Percentiles rank a stretch among this genome's conserved stretches.
These are phyloP conservation scores for Batrachochytrium dendrobatidis DNA, from an alignment of 371 early-diverging fungal genomes.

Conservation along the genomic window DNA sequence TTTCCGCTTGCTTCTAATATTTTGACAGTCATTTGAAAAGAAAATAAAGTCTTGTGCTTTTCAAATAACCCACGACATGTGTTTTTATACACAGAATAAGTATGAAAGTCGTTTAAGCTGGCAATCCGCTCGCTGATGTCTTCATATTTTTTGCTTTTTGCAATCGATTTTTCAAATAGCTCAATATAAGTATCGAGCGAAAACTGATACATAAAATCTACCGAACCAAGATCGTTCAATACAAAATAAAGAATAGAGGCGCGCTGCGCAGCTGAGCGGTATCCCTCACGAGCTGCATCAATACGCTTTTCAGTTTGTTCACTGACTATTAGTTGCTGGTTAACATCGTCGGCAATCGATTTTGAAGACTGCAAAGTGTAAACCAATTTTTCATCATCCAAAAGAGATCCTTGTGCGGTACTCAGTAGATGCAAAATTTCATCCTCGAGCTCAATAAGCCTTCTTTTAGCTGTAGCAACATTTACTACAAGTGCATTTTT, in stretches of 20 bases:
- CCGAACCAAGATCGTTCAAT: slow-evolving; percentile 40
- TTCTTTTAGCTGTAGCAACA: slow-evolving; percentile 43
- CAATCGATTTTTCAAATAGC: slow-evolving; percentile 46
- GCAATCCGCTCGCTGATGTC: slow-evolving; percentile 39
- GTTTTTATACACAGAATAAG: slow-evolving; percentile 47
- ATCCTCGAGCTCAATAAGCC: slow-evolving; percentile 48
- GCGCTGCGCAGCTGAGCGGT: slow-evolving; percentile 45
- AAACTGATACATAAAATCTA: slow-evolving; percentile 55
- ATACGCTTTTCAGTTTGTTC: slow-evolving; percentile 51
- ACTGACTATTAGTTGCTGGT: slow-evolving; percentile 40
- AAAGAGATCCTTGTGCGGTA: slow-evolving; percentile 48
- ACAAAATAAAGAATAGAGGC: slow-evolving; percentile 52
- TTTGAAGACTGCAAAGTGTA: slow-evolving; percentile 49
- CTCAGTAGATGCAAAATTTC: slow-evolving; percentile 47
- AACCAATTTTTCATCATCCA: slow-evolving; percentile 51
- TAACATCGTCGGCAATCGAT: slow-evolving; percentile 43
- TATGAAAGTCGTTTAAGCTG: slow-evolving; percentile 47
- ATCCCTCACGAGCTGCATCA: slow-evolving; percentile 47
- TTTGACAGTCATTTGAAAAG: slow-evolving; percentile 49
- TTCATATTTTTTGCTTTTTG: slow-evolving; percentile 44
- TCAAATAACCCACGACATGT: slow-evolving; percentile 48
- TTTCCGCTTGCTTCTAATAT: slow-evolving; percentile 43
- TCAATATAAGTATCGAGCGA: slow-evolving; percentile 50
- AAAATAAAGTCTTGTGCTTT: slow-evolving; percentile 46
- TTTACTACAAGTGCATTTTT: slow-evolving; percentile 42